Percentiles rank a stretch among this genome's conserved stretches.
Conservation (phyloP, 331 rosid genomes). For the Pyrus hybrid region DNA sequence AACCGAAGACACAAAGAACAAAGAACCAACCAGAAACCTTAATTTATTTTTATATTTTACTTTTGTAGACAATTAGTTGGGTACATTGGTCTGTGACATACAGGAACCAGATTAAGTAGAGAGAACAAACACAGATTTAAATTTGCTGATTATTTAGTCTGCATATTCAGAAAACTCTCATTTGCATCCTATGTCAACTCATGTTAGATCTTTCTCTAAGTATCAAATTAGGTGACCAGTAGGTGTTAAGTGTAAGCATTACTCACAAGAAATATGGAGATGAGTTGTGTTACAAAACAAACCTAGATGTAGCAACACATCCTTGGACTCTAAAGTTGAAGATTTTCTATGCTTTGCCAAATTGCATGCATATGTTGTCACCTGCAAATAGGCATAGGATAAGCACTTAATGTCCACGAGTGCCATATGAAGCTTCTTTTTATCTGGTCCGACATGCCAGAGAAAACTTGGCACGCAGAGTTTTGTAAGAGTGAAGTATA, state of each 20-base stretch:
- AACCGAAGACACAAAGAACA: not conserved
- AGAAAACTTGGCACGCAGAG: not conserved
- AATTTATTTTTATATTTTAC: not conserved
- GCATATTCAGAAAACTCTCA: not conserved
- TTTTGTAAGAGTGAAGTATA: not conserved
- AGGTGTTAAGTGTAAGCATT: not conserved
- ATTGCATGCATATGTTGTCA: conserved; percentile 70
- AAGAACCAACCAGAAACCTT: not conserved
- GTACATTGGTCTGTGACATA: not conserved
- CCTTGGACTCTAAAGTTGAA: conserved; percentile 86
- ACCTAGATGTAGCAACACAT: conserved; percentile 91
- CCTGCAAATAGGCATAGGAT: conserved; percentile 34
- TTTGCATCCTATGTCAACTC: not conserved
- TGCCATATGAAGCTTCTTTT: not conserved
- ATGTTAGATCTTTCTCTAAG: not conserved
- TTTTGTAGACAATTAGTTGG: not conserved
- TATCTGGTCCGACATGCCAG: not conserved
- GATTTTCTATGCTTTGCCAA: conserved; percentile 97
- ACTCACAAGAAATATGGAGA: not conserved
- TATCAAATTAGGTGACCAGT: conserved; percentile 9
- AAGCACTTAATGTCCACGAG: not conserved
- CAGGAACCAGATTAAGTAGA: not conserved
- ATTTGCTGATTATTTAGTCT: not conserved
- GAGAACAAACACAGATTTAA: not conserved
- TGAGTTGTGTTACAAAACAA: conserved; percentile 22